Conservation (phyloP, 164 flowering plant genomes). For the Akebia trifoliata region DNA sequence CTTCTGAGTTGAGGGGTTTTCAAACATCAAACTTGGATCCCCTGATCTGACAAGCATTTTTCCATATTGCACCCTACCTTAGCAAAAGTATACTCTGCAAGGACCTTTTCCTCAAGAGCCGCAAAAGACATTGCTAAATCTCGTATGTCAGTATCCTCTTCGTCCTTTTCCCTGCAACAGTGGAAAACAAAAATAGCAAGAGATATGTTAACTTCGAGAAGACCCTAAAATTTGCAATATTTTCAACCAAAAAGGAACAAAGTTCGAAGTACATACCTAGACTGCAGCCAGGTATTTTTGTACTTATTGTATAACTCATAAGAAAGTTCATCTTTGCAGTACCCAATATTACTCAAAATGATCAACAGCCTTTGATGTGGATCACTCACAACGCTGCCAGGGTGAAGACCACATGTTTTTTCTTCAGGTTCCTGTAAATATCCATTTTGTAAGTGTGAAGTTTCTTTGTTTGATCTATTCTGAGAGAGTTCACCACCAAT, state of each 20-base stretch:
- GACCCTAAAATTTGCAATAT: neutral
- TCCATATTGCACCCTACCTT: conserved; percentile 51
- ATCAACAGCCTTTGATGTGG: conserved; percentile 73
- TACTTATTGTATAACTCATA: conserved; percentile 74
- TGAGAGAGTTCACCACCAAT: conserved; percentile 62
- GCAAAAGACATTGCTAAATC: conserved; percentile 72
- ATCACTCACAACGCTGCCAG: conserved; percentile 53
- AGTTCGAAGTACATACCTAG: conserved; percentile 39
- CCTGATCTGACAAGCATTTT: too few relatives aligned
- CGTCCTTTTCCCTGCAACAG: conserved; percentile 58
- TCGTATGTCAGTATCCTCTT: conserved; percentile 60
- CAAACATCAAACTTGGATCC: too few relatives aligned
- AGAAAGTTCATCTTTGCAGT: conserved; percentile 92
- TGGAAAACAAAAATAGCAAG: neutral
- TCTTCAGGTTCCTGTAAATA: conserved; percentile 39
- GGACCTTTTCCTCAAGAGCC: conserved; percentile 96
- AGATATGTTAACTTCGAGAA: neutral
- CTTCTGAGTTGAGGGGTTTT: too few relatives aligned
- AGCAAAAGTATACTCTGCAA: conserved; percentile 81
- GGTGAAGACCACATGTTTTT: conserved; percentile 38
- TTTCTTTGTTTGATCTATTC: conserved; percentile 46
- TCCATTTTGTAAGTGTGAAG: conserved; percentile 51
- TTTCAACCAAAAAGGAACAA: neutral
- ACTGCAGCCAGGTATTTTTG: conserved; percentile 70
- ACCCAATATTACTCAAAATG: conserved; percentile 91